Evolutionary conservation across 2,329 filamentous ascomycete species (phyloP), one percentile per base, ranked within the genome.

Genomic region (Penicillium sp.): DNA sequence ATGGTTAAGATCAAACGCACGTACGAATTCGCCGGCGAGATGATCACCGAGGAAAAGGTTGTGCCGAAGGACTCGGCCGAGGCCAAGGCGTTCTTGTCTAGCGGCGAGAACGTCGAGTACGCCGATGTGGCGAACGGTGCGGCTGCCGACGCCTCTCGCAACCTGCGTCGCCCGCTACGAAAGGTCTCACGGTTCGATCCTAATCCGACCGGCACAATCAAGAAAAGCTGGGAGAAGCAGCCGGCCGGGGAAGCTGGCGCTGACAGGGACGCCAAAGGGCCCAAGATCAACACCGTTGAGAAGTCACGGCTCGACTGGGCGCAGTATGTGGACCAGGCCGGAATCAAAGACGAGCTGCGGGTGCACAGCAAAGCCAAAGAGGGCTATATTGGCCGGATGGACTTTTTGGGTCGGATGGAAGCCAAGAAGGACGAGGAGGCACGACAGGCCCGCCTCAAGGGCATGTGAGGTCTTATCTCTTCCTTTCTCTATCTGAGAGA

Each of bases 281-380:
- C 77, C 42, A 83, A 81, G 55, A 74, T 84, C 64, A 83, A 81
- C 50, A 81, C 80, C 0, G 78, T 84, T 34, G 79, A 82, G 62
- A 84, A 83, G 62, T 81, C 77, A 19, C 74, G 79, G 37, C 65
- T 83, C 54, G 80, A 84, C 52, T 84, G 80, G 80, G 79, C 77
- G 14, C 73, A 74, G 8, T 81, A 80, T 54, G 80, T 84, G 27
- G 77, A 81, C 55, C 65, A 76, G 37, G 75, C 76, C 31, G 79
- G 79, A 19, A 74, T 83, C 41, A 73, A 75, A 41, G 79, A 81
- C 41, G 80, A 84, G 59, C 59, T 84, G 55, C 74, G 77, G 39
- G 71, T 71, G 31, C 78, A 81, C 57, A 78, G 77, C 47, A 80
- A 78, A 58, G 78, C 78, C 8, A 81, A 80, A 54, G 74, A 77